Evolutionary conservation across 2,329 filamentous ascomycete species (phyloP).

Genomic region (Podosphaera xanthii): DNA sequence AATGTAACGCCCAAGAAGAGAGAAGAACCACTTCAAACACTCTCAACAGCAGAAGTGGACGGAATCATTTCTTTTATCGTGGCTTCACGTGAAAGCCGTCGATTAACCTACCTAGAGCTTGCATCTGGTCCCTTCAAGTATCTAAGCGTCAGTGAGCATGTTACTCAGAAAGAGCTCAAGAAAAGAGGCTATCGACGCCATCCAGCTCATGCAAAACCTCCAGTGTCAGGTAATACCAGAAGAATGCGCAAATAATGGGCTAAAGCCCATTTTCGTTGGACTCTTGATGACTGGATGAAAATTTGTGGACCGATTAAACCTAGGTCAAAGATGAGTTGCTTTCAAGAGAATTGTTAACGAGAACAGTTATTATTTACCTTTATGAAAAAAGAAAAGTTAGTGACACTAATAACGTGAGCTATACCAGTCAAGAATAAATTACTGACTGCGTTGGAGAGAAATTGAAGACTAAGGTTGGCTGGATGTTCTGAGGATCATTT

Average conservation of each 20-base stretch:
- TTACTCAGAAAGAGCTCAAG: no score
- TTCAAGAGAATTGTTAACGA: neutral
- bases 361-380: neutral
- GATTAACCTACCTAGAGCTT: neutral
- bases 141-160: no score
- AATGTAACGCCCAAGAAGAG: no score
- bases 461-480: no score
- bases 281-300: neutral
- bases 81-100: neutral
- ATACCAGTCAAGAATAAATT: neutral
- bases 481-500: no score
- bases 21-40: no score
- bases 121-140: no score
- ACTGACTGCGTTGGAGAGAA: neutral
- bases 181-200: no score
- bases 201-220: no score
- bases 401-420: neutral
- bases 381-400: neutral
- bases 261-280: neutral
- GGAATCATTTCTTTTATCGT: neutral
- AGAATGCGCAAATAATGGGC: neutral
- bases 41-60: no score
- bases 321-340: neutral
- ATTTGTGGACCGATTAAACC: neutral
- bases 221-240: neutral